Conservation (phyloP, 2,329 filamentous ascomycete species). For the Diplocarpon mali region DNA sequence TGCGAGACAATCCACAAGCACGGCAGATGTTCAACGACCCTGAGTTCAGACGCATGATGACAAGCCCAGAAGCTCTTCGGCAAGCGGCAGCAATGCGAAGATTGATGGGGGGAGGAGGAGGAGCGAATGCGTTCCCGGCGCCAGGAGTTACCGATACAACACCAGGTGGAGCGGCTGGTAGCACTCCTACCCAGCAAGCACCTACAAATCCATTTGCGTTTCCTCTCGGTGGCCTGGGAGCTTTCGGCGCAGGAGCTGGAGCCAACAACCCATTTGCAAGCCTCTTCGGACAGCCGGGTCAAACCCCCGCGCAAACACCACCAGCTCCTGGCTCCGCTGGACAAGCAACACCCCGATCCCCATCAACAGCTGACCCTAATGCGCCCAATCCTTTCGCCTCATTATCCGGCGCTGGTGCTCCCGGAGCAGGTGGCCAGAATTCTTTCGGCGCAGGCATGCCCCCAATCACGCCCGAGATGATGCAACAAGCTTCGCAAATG, state of each 20-base stretch:
- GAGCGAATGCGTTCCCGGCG: conserved; percentile 62
- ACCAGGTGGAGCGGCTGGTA: conserved; percentile 32
- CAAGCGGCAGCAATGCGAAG: conserved; percentile 76
- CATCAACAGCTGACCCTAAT: conserved; percentile 25
- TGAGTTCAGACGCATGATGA: conserved; percentile 84
- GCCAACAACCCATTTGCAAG: conserved; percentile 49
- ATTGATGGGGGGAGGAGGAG: conserved; percentile 40
- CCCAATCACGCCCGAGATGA: conserved; percentile 41
- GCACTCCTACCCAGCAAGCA: conserved; percentile 20
- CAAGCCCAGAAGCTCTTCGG: conserved; percentile 74
- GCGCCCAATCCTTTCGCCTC: conserved; percentile 55
- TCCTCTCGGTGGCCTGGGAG: conserved; percentile 26
- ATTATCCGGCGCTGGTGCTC: conserved; percentile 40
- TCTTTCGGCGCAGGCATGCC: conserved; percentile 35
- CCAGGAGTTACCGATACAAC: conserved; percentile 88
- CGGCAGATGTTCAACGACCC: conserved; percentile 82
- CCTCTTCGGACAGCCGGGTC: conserved; percentile 36
- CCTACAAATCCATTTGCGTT: conserved; percentile 24
- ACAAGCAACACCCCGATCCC: conserved; percentile 25
- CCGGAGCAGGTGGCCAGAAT: conserved; percentile 16
- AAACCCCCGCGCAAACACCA: conserved; percentile 22
- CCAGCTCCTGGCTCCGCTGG: conserved; percentile 25
- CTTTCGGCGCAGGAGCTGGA: conserved; percentile 22
- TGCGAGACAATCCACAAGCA: conserved; percentile 59
- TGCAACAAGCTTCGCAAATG: conserved; percentile 42